These are phyloP conservation scores for Fusarium sp. DNA, from an alignment of 2,329 filamentous ascomycete genomes.

Conservation along the genomic window DNA sequence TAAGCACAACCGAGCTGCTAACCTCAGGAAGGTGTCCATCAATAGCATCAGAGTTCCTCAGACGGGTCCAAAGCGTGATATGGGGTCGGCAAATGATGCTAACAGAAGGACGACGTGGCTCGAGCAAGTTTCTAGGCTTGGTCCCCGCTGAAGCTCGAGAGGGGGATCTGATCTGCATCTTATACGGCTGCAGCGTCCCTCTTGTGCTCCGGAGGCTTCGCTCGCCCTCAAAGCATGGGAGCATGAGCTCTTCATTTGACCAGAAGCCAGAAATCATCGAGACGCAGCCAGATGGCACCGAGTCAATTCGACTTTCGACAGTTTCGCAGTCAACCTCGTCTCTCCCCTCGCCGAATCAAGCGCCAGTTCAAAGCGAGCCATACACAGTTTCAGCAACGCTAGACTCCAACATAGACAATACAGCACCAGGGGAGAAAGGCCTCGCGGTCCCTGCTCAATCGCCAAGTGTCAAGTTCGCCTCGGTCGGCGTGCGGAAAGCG, in stretches of 20 bases:
- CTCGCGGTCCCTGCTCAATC: neutral
- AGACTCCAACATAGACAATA: too few relatives aligned
- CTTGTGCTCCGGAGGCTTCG: neutral
- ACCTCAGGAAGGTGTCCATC: neutral
- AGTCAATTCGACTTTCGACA: neutral
- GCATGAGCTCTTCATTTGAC: neutral
- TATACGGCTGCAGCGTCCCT: neutral
- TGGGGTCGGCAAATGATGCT: neutral
- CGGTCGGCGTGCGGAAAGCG: neutral
- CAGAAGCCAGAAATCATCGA: neutral
- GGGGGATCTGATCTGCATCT: neutral
- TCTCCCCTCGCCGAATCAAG: neutral
- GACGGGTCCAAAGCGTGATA: neutral
- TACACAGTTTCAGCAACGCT: too few relatives aligned
- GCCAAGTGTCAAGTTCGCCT: neutral
- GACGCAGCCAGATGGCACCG: neutral
- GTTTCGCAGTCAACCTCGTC: neutral
- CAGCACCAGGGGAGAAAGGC: neutral
- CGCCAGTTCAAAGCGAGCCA: neutral
- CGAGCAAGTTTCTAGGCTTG: neutral
- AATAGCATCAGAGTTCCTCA: neutral
- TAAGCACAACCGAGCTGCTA: neutral
- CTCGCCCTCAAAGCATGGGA: neutral
- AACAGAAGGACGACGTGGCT: neutral
- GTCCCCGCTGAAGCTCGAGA: neutral